These are phyloP conservation scores for Hygrocybe punicea DNA, from an alignment of 768 basidiomycete species.

Conservation along the genomic window DNA sequence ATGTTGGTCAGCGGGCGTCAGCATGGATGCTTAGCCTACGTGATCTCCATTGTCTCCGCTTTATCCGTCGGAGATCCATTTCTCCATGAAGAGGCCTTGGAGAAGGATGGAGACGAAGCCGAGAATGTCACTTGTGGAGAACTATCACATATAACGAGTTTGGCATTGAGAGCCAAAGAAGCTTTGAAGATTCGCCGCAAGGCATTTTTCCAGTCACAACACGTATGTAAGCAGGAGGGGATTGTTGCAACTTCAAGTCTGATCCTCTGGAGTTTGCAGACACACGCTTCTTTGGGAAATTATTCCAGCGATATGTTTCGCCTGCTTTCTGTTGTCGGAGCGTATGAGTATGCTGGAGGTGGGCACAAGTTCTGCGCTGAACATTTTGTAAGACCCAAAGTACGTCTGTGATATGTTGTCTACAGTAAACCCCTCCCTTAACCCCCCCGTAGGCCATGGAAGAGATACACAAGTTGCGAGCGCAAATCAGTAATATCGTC, in stretches of 20 bases:
- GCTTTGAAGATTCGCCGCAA: conserved; percentile 58
- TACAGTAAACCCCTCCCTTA: not conserved
- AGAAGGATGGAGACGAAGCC: conserved; percentile 40
- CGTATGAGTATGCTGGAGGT: conserved; percentile 89
- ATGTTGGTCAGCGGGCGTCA: conserved; percentile 94
- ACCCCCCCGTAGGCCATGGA: conserved; percentile 77
- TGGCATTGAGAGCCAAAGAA: conserved; percentile 53
- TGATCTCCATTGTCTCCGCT: conserved; percentile 86
- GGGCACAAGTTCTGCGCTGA: conserved; percentile 76
- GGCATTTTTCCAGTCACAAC: conserved; percentile 78
- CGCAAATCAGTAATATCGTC: conserved; percentile 85
- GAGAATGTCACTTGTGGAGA: conserved; percentile 39
- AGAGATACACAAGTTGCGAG: conserved; percentile 93
- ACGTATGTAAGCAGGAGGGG: conserved; percentile 44
- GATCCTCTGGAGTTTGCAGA: conserved; percentile 37
- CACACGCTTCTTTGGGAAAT: conserved; percentile 75
- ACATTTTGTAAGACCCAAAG: conserved; percentile 90
- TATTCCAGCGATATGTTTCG: conserved; percentile 84
- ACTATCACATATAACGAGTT: conserved; percentile 45
- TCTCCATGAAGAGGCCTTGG: conserved; percentile 72
- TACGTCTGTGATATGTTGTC: conserved; percentile 29
- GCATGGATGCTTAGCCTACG: conserved; percentile 78
- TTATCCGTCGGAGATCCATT: conserved; percentile 96
- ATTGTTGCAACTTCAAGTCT: not conserved
- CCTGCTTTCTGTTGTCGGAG: conserved; percentile 89